Percentiles rank a stretch among this genome's conserved stretches.
These are phyloP conservation scores for Russula lepida DNA, from an alignment of 768 basidiomycete species.

Conservation along the genomic window DNA sequence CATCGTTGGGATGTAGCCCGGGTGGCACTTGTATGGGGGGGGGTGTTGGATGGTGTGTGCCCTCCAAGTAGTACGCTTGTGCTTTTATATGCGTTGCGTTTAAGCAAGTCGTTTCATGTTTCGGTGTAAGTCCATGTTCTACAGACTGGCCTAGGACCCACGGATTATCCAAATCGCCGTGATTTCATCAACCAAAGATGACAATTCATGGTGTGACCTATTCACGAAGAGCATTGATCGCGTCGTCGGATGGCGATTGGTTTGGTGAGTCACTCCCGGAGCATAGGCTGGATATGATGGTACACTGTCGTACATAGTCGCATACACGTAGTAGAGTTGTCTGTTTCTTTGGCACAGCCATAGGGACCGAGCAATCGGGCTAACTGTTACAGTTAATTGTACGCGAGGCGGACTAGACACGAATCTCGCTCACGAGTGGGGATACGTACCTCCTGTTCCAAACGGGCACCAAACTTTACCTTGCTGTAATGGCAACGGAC, in stretches of 20 bases:
- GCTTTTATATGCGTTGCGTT: constrained; percentile 4
- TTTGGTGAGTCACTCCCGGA: constrained; percentile 12
- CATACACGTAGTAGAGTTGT: constrained; percentile 8
- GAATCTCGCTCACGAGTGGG: not conserved
- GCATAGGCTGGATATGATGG: not conserved
- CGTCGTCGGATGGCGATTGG: constrained; percentile 7
- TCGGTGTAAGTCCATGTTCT: not conserved
- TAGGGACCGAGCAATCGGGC: not conserved
- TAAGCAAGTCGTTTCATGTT: constrained; percentile 8
- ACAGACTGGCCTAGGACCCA: not conserved
- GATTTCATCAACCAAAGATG: constrained; percentile 14
- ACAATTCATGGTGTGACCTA: not conserved
- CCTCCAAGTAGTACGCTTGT: not conserved
- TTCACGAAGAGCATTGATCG: constrained; percentile 12
- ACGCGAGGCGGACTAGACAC: not conserved
- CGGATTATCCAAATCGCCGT: constrained; percentile 12
- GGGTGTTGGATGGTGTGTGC: not conserved
- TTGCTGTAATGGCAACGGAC: not conserved
- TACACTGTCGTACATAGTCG: constrained; percentile 1
- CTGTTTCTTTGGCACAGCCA: constrained; percentile 4
- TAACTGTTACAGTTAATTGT: constrained; percentile 2
- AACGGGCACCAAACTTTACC: constrained; percentile 7
- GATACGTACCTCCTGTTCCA: constrained; percentile 6
- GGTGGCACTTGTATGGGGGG: not conserved
- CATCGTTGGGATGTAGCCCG: not conserved